Base-by-base conservation (phyloP, 331 rosid genomes). In the Pyracantha coccinea region DNA sequence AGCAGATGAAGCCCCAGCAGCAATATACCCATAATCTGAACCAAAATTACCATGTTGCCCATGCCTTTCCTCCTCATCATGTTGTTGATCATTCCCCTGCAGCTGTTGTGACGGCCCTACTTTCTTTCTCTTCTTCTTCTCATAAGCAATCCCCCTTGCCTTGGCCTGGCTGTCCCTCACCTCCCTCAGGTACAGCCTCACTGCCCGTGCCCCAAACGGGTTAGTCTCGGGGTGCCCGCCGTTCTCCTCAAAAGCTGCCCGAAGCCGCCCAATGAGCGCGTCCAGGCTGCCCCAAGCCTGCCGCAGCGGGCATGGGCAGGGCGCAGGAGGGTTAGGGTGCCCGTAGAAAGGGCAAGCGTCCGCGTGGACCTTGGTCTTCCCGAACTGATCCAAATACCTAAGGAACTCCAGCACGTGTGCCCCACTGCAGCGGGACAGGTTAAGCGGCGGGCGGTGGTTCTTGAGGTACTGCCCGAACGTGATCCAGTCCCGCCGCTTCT, bases 241-340 rank as follows among this genome's bases (percentile, higher is more conserved):
- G 83, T 86, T 83, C 84, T 86, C 89, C 72, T 86, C 89, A 24
- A 83, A 86, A 33, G 89, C 89, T 6, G 87, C 89, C 25, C 89
- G 79, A 29, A 86, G 87, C 21, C 89, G 83, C 17, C 89, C 89
- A 23, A 86, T 81, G 66, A 86, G 85, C 1, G 87, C 89, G 62
- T 86, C 89, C 6, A 86, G 82, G 71, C 89, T 86, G 8, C 86
- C 86, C 83, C 86, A 82, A 0, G 86, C 86, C 77, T 82, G 86
- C 8, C 66, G 73, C 35, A 85, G 81, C 0, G 89, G 89, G 71
- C 89, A 85, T 0, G 86, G 79, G 63, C 89, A 85, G 24, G 89
- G 83, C 6, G 83, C 84, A 6, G 89, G 86, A 0, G 89, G 89
- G 17, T 82, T 75, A 2, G 86, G 86, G 29, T 79, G 81, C 1